Evolutionary conservation across 331 rosid genomes (phyloP), one percentile per base, ranked within the genome.

Genomic region (Ulmus americana): DNA sequence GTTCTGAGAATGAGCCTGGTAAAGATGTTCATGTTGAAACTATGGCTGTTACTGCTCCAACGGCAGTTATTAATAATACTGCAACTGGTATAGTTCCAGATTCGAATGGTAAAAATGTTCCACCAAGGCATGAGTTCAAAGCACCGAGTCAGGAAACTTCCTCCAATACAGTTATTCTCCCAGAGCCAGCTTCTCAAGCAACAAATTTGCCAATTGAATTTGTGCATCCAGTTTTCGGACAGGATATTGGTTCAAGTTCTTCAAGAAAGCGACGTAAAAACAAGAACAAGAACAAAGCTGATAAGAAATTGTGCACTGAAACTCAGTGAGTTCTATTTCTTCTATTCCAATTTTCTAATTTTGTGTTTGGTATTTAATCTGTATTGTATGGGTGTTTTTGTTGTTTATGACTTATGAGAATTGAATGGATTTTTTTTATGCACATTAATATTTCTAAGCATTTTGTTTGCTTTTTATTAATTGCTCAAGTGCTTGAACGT

Each of bases 211-310:
- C 81, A 6, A 63, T 68, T 72, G 73, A 16, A 45, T 63, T 72
- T 63, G 72, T 60, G 73, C 74, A 55, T 62, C 60, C 88, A 52
- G 47, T 18, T 10, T 63, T 15, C 41, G 53, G 38, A 38, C 66
- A 61, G 18, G 80, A 56, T 43, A 45, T 18, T 50, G 10, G 40
- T 71, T 13, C 73, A 28, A 73, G 61, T 65, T 38, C 64, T 63
- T 41, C 58, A 6, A 82, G 74, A 66, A 86, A 46, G 77, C 63
- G 87, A 10, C 72, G 70, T 42, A 82, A 61, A 80, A 81, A 73
- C 73, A 82, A 61, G 81, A 81, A 73, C 73, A 74, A 75, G 73
- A 70, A 55, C 64, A 84, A 61, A 79, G 71, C 87, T 11, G 63
- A 68, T 38, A 82, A 80, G 74, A 76, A 60, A 77, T 1, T 60